Conservation (phyloP, 352 stramenopile genomes). For the Elongisporangium undulatum region DNA sequence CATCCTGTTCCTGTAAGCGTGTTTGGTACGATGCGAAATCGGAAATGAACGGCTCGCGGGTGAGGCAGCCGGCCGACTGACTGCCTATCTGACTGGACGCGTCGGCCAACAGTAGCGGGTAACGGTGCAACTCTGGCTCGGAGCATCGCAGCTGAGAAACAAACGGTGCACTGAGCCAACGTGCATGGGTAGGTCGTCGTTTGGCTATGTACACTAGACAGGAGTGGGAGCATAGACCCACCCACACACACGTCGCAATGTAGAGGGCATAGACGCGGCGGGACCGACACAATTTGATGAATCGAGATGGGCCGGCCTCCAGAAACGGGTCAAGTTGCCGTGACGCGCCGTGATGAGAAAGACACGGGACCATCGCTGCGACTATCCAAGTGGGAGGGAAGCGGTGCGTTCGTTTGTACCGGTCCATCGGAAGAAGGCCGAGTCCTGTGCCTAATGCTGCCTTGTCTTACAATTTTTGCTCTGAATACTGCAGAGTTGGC, state of each 20-base stretch:
- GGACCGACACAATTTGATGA: neutral
- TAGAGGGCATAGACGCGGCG: neutral
- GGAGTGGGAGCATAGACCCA: neutral
- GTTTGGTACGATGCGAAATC: neutral
- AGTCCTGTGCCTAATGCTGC: neutral
- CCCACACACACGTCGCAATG: neutral
- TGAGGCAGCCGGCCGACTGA: neutral
- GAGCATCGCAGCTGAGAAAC: neutral
- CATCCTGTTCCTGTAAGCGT: constrained; percentile 2
- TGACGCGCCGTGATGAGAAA: neutral
- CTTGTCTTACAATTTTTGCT: neutral
- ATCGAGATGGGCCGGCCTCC: neutral
- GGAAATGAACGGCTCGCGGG: neutral
- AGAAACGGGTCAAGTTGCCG: neutral
- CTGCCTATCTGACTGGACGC: neutral
- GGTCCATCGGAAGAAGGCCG: neutral
- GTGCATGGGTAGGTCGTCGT: neutral
- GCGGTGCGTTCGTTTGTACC: neutral
- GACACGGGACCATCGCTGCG: neutral
- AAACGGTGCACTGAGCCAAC: neutral
- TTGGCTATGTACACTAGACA: neutral
- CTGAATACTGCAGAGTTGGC: neutral
- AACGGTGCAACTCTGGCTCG: neutral
- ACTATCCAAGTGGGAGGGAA: neutral
- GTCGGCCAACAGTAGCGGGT: neutral